Percentiles rank a stretch among this genome's conserved stretches.
Evolutionary conservation across 2,329 filamentous ascomycete species (phyloP).

Genomic region (Trichoderma lentiforme): DNA sequence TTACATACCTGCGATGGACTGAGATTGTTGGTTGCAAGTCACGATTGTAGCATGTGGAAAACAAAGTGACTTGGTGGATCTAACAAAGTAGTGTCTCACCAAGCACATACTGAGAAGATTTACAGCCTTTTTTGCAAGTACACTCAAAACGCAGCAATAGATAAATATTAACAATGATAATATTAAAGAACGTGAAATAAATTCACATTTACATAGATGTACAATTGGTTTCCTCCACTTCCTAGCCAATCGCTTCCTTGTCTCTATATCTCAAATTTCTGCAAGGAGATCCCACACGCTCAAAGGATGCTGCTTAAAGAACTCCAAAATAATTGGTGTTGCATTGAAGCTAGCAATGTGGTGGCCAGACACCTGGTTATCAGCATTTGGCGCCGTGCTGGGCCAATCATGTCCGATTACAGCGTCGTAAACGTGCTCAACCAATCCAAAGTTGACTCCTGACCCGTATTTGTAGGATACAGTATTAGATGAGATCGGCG

Average conservation of each 20-base stretch:
- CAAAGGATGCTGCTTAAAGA: neutral
- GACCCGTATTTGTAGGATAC: neutral
- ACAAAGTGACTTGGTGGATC: neutral
- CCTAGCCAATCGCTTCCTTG: neutral
- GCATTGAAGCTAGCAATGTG: slow-evolving; percentile 3
- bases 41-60: neutral
- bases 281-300: neutral
- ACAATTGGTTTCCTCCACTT: neutral
- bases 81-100: neutral
- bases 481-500: neutral
- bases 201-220: neutral
- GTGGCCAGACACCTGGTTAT: neutral
- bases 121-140: neutral
- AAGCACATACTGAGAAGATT: neutral
- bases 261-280: neutral
- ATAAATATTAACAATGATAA: neutral
- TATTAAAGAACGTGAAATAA: neutral
- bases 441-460: neutral
- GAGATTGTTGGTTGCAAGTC: neutral
- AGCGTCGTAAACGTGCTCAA: neutral
- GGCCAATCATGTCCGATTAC: slow-evolving; percentile 6
- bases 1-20: neutral
- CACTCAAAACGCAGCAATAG: neutral
- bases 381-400: neutral
- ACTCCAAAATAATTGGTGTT: neutral